Percentiles rank a stretch among this genome's conserved stretches.
These are phyloP conservation scores for Candolleomyces eurysporus DNA, from an alignment of 768 basidiomycete genomes.

Conservation along the genomic window DNA sequence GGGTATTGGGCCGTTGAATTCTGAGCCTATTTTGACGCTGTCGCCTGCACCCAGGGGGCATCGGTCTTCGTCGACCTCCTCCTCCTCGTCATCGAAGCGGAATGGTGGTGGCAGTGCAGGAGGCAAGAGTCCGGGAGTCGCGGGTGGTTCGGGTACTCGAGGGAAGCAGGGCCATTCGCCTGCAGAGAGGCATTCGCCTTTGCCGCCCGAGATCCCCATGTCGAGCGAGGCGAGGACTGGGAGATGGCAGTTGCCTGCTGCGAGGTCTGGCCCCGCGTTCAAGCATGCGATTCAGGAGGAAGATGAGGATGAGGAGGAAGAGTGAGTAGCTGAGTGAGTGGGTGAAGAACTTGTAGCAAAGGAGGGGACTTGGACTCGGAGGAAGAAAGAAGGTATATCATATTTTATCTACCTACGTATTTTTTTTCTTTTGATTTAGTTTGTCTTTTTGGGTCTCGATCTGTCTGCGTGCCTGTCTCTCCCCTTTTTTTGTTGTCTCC, in stretches of 20 bases:
- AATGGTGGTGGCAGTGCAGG: constrained; percentile 20
- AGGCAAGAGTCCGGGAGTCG: constrained; percentile 22
- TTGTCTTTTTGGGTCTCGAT: too few relatives aligned
- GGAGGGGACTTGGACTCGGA: too few relatives aligned
- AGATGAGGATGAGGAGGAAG: constrained; percentile 77
- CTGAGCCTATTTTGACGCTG: constrained; percentile 37
- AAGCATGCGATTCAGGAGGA: constrained; percentile 77
- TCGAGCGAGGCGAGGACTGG: constrained; percentile 45
- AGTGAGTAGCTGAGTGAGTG: constrained; percentile 27
- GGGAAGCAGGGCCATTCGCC: constrained; percentile 58
- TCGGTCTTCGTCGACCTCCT: constrained; percentile 15
- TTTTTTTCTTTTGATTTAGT: too few relatives aligned
- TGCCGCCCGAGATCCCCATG: constrained; percentile 46
- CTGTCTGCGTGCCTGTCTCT: too few relatives aligned
- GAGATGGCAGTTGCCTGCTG: constrained; percentile 66
- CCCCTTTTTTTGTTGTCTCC: too few relatives aligned
- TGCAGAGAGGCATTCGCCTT: constrained; percentile 56
- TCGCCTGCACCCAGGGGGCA: constrained; percentile 54
- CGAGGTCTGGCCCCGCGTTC: constrained; percentile 71
- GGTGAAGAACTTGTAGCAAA: too few relatives aligned
- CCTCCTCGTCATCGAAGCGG: constrained; percentile 22
- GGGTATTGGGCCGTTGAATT: constrained; percentile 22
- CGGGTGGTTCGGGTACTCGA: not conserved
- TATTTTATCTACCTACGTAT: too few relatives aligned
- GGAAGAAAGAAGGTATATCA: too few relatives aligned